Base-by-base conservation (phyloP, 257 asterid genomes). In the Eucommia ulmoides region DNA sequence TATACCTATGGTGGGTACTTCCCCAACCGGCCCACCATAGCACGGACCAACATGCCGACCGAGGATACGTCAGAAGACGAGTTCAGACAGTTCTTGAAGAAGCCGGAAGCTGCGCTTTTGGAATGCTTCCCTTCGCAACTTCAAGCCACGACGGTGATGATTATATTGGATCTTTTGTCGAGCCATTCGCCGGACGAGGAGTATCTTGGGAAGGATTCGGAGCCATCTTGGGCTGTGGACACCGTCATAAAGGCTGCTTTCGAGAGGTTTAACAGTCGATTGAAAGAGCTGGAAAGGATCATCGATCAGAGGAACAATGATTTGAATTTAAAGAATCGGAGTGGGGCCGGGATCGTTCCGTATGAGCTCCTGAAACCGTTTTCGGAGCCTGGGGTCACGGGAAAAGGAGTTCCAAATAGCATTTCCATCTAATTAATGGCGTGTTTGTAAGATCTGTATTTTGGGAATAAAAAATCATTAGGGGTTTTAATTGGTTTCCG, bases 331-430 rank as follows among this genome's bases (percentile, higher is more conserved):
- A 49, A 23, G 29, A 57, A 57, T 29, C 17, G 62, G 20, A 24
- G 47, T 23, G 55, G 49, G 9, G 55, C 55, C 11, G 55, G 55
- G 0, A 42, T 49, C 21, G 46, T 50, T 8, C 52, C 53, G 7
- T 55, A 55, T 55, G 61, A 55, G 18, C 61, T 55, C 22, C 53
- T 55, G 9, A 33, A 33, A 29, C 62, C 62, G 8, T 24, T 44
- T 18, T 33, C 55, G 20, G 35, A 24, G 10, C 62, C 62, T n/a
- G 62, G 62, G 2, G 55, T 57, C 3, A 57, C 62, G 6, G 45
- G 62, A 18, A 47, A 24, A 22, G 62, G 55, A 29, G 47, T 57
- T 16, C 62, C 62, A 7, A 57, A 57, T 23, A 57, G 49, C 54
- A 50, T 57, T 9, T 42, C 49, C 18, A 48, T 29, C 21, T 57